phyloP scores from a whole-genome alignment of 164 flowering plant species.

The Dillenia turbinata region DNA sequence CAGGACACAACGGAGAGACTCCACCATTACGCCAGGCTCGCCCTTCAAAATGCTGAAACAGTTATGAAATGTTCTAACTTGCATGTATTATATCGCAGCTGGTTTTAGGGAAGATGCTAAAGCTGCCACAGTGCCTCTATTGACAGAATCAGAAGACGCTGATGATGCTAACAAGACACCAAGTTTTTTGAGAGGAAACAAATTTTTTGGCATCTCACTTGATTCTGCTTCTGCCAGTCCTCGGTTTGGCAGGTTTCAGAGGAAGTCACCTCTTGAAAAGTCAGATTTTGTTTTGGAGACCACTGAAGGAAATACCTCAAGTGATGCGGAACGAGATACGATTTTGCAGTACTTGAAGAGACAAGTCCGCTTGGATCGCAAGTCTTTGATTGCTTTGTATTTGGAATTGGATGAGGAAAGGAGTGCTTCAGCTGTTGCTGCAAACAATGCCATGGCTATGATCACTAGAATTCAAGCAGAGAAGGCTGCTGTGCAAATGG shows the following conservation, averaged over 20 bases:
- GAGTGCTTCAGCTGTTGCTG: slow-evolving; percentile 76
- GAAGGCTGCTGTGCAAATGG: slow-evolving; percentile 86
- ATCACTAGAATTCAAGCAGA: slow-evolving; percentile 81
- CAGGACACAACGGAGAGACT: too few relatives aligned
- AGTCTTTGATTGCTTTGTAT: slow-evolving; percentile 49
- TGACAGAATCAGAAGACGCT: slow-evolving; percentile 40
- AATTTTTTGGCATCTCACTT: slow-evolving; percentile 51
- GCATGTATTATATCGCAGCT: too few relatives aligned
- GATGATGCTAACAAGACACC: slow-evolving; percentile 47
- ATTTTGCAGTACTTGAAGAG: slow-evolving; percentile 43
- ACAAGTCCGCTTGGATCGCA: slow-evolving; percentile 50
- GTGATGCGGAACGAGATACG: slow-evolving; percentile 40
- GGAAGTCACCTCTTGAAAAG: slow-evolving; percentile 40
- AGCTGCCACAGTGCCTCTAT: slow-evolving; percentile 28
- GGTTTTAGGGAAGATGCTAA: slow-evolving; percentile 27
- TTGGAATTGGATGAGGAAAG: slow-evolving; percentile 85
- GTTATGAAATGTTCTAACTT: too few relatives aligned
- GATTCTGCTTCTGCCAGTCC: slow-evolving; percentile 58
- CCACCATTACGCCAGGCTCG: too few relatives aligned
- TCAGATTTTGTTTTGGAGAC: slow-evolving; percentile 28
- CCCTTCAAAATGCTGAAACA: too few relatives aligned
- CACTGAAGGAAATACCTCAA: slow-evolving; percentile 20
- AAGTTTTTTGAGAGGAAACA: slow-evolving; percentile 29
- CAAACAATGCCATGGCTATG: slow-evolving; percentile 94
- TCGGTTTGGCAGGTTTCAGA: slow-evolving; percentile 24